Evolutionary conservation across 768 basidiomycete species (phyloP), one percentile per base, ranked within the genome.

Genomic region (Hypholoma fasciculare): DNA sequence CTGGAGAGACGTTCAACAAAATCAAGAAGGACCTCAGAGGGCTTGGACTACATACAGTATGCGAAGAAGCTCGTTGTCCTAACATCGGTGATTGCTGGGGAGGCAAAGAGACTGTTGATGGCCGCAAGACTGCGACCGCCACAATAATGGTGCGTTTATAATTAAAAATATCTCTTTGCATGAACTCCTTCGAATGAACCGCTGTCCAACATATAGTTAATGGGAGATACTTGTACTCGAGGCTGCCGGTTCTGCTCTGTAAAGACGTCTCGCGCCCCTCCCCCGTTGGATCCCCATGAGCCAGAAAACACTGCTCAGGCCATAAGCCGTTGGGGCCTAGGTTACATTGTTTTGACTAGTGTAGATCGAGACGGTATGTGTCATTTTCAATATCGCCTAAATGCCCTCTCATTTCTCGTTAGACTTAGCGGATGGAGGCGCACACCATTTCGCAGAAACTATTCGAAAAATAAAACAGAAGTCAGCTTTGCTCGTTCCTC

Each of bases 11-110:
- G 2, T 99, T 89, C 72, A 88, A 84, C 62, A 92, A 86, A 67
- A 98, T 99, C 62, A 98, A 96, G 82, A 92, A 89, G 63, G 97
- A 99, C 72, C 80, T 99, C 13, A 81, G 97, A 52, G 96, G 96
- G 1, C 82, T 99, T 2, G 85, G 85, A 7, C 78, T 99, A 49
- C 94, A 97, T 67, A 99, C 97, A 0, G 97, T 99, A 2, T 99
- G 97, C 67, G 97, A 99, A 73, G 97, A 99, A 71, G 97, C 97
- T 37, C 83, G 96, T 61, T 99, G 97, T 78, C 97, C 97, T 0
- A 99, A 99, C 67, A 98, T 99, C 56, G 97, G 96, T n/a, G 96
- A 98, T 68, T 99, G 97, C 67, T 99, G 97, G 97, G 94, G 97
- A 42, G 95, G 95, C 8, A 88, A 87, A 42, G 85, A 82, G 7